A percentile compares a stretch with the other conserved stretches of the same genome.
phyloP scores from a whole-genome alignment of 768 basidiomycete genomes.

The Amyloporia xantha region DNA sequence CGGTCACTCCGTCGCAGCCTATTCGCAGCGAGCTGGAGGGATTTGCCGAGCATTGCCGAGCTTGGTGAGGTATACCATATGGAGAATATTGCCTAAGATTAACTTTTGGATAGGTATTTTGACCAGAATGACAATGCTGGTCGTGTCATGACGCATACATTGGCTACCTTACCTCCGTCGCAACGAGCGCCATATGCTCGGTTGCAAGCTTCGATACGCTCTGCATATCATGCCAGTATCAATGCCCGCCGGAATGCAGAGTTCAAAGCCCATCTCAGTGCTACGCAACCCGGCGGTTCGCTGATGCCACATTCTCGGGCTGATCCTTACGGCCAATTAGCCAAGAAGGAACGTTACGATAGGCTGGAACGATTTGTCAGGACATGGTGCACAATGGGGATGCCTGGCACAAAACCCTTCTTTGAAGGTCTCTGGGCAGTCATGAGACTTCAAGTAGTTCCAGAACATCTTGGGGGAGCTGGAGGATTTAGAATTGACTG shows the following conservation, averaged over 20 bases:
- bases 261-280: constrained; percentile 76
- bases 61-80: constrained; percentile 48
- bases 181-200: constrained; percentile 85
- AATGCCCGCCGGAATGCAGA: constrained; percentile 73
- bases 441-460: constrained; percentile 75
- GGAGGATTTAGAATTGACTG: constrained; percentile 69
- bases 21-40: constrained; percentile 64
- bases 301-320: constrained; percentile 68
- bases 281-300: constrained; percentile 76
- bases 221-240: constrained; percentile 77
- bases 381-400: constrained; percentile 80
- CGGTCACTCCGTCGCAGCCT: constrained; percentile 62
- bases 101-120: constrained; percentile 67
- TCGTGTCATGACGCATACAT: constrained; percentile 73
- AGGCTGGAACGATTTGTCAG: constrained; percentile 68
- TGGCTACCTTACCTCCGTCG: constrained; percentile 72
- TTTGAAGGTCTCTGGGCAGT: constrained; percentile 72
- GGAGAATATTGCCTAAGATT: constrained; percentile 4
- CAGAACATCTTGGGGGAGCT: constrained; percentile 75
- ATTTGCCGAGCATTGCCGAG: constrained; percentile 71
- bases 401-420: constrained; percentile 89
- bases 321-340: constrained; percentile 54
- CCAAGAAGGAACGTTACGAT: constrained; percentile 73
- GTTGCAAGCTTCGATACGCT: constrained; percentile 79
- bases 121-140: constrained; percentile 75